Evolutionary conservation across 148 eudicot genomes (phyloP), one percentile per base, ranked within the genome.

Genomic region (Rhododendron vialii): DNA sequence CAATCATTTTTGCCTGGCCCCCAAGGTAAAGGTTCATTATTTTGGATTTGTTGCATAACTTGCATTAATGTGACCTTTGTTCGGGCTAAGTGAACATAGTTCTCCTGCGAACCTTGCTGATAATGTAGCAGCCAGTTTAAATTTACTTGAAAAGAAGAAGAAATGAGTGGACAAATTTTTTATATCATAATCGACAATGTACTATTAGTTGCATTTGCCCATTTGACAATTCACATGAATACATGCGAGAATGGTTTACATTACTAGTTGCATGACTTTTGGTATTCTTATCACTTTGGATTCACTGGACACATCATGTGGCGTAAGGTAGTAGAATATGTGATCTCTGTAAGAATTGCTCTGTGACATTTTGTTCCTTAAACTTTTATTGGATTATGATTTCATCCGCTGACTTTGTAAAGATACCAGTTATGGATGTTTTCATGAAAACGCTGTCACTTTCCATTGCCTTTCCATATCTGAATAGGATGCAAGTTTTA

Each of bases 11-110:
- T 85, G 85, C 84, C 85, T 14, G 87, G 88, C 63, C 87, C 90
- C 63, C 91, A 84, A 90, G 99, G 98, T 96, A 92, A 50, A 83
- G 83, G 43, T 67, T 65, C 71, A 50, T 45, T 88, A 41, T 12
- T 55, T 51, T 30, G 28, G 11, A 24, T 78, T 83, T 33, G 3
- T 15, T 9, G 22, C 6, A 55, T 55, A 55, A 55, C 22, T 17
- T 20, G 47, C 18, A 2, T 76, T 43, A 51, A 63, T 41, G 67
- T 63, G 12, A 43, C 48, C 35, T 24, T 30, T 14, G 28, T 63
- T 65, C 45, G 55, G 77, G 47, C 51, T 65, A 83, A 83, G 14
- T n/a, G 55, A n/a, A 30, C 30, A 30, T 35, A 63, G 4, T 82
- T 82, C 84, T 82, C 48, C 17, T 7, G 36, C n/a, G 45, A 30